These are phyloP conservation scores for Fraxinus dipetala DNA, from an alignment of 305 asterid genomes.

Conservation along the genomic window DNA sequence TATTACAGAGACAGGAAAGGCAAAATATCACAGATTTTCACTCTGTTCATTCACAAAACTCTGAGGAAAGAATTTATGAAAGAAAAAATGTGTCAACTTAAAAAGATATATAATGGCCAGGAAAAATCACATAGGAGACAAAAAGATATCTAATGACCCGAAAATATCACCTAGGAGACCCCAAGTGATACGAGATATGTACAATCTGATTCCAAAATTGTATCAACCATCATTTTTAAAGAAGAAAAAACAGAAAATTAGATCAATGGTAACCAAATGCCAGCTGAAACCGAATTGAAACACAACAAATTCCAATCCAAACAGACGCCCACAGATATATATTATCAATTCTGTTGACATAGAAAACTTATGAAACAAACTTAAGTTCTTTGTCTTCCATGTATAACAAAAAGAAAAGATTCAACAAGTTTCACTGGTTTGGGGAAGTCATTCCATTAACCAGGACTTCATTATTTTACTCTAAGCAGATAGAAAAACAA, in stretches of 20 bases:
- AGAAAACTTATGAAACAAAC: not conserved
- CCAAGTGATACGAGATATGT: not conserved
- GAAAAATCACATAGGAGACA: not conserved
- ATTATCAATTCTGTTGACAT: not conserved
- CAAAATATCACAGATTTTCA: not conserved
- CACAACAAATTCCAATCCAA: not conserved
- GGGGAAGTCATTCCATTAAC: not conserved
- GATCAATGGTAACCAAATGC: not conserved
- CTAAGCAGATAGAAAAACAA: not conserved
- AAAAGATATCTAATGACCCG: not conserved
- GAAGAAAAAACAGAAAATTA: not conserved
- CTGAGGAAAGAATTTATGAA: not conserved
- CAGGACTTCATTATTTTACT: not conserved
- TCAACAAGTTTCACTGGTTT: not conserved
- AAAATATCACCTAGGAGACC: not conserved
- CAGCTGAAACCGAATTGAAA: not conserved
- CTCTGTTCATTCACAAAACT: not conserved
- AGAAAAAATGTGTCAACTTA: not conserved
- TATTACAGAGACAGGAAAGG: not conserved
- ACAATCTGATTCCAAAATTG: not conserved
- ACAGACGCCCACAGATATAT: not conserved
- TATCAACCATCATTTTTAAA: not conserved
- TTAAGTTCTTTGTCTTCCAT: not conserved
- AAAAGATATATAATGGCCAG: not conserved
- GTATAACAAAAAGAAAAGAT: not conserved